These are phyloP conservation scores for Priceomyces medius DNA, from an alignment of 805 yeast species.

Conservation along the genomic window DNA sequence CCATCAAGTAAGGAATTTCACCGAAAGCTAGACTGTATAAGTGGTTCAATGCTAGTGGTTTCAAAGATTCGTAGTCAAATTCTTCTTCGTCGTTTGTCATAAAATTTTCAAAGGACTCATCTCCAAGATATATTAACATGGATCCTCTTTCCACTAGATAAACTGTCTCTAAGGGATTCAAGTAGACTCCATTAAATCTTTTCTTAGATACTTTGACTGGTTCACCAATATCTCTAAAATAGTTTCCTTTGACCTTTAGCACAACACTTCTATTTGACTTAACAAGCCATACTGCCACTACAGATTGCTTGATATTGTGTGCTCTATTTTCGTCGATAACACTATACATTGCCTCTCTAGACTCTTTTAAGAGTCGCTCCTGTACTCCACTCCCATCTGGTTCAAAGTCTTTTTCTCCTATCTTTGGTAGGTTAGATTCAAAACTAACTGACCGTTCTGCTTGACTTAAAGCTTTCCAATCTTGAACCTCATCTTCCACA, in stretches of 20 bases:
- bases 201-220: constrained; percentile 23
- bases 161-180: constrained; percentile 66
- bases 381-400: constrained; percentile 73
- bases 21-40: constrained; percentile 55
- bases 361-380: constrained; percentile 42
- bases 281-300: constrained; percentile 50
- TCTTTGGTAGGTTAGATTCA: constrained; percentile 47
- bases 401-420: constrained; percentile 85
- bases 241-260: constrained; percentile 63
- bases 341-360: constrained; percentile 69
- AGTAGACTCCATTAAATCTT: constrained; percentile 36
- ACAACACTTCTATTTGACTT: constrained; percentile 29
- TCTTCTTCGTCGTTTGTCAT: constrained; percentile 17
- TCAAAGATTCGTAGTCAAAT: constrained; percentile 23
- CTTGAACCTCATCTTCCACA: constrained; percentile 31
- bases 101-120: constrained; percentile 19
- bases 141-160: constrained; percentile 81
- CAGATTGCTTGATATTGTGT: constrained; percentile 44
- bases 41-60: constrained; percentile 58
- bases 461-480: constrained; percentile 27
- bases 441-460: constrained; percentile 1
- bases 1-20: constrained; percentile 38
- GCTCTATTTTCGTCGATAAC: constrained; percentile 59
- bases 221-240: constrained; percentile 72
- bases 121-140: constrained; percentile 27